A percentile compares a stretch with the other conserved stretches of the same genome.
Conservation (phyloP, 208 protist species). For the Strigomonas galati region DNA sequence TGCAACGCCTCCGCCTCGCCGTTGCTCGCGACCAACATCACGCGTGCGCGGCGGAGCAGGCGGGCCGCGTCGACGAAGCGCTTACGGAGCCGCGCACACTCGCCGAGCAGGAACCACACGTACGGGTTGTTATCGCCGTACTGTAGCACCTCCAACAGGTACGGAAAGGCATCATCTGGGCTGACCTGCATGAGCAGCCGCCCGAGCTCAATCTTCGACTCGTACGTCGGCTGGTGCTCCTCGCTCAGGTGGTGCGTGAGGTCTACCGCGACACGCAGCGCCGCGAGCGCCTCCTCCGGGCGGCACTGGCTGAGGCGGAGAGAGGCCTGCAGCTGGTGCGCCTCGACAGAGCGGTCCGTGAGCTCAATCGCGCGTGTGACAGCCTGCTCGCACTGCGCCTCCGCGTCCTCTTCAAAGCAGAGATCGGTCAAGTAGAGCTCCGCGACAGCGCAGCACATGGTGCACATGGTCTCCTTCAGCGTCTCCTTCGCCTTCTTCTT, state of each 20-base stretch:
- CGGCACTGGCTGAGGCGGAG: conserved; percentile 77
- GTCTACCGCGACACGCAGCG: conserved; percentile 69
- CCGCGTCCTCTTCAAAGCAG: conserved; percentile 78
- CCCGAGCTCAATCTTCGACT: conserved; percentile 87
- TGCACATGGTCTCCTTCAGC: conserved; percentile 75
- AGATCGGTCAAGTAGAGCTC: conserved; percentile 91
- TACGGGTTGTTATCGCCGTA: conserved; percentile 90
- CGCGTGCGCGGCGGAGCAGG: conserved; percentile 73
- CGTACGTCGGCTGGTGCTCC: conserved; percentile 87
- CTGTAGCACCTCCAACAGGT: conserved; percentile 85
- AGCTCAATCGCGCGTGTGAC: conserved; percentile 47
- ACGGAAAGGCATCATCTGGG: conserved; percentile 71
- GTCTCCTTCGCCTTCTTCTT: conserved; percentile 50
- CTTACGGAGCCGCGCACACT: conserved; percentile 74
- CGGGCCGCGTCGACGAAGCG: conserved; percentile 75
- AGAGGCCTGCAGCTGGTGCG: conserved; percentile 82
- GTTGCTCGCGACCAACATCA: conserved; percentile 74
- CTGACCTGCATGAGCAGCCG: conserved; percentile 87
- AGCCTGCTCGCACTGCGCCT: conserved; percentile 74
- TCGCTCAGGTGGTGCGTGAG: conserved; percentile 81
- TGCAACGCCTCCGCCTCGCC: conserved; percentile 49
- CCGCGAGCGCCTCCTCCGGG: conserved; percentile 53
- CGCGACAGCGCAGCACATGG: conserved; percentile 82
- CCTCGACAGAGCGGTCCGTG: conserved; percentile 62
- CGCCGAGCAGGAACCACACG: conserved; percentile 91